Percentiles rank a stretch among this genome's conserved stretches.
These are phyloP conservation scores for Corylus heterophylla DNA, from an alignment of 306 rosid species.

Conservation along the genomic window DNA sequence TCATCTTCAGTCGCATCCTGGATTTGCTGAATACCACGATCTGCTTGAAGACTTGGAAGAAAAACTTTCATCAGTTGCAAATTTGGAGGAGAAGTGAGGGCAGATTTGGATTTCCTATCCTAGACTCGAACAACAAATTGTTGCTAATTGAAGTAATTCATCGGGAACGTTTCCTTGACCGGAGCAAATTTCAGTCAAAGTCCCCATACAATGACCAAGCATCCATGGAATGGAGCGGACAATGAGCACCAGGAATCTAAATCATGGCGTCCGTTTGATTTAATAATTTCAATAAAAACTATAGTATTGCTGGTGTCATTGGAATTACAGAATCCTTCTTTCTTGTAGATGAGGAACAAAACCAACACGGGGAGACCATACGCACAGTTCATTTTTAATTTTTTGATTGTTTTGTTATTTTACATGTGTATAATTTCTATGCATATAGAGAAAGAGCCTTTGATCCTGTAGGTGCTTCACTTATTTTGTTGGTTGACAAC, in stretches of 20 bases:
- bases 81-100: constrained; percentile 42
- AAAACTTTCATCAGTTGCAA: constrained; percentile 56
- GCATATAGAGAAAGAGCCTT: background rate
- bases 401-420: background rate
- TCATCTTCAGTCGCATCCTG: constrained; percentile 55
- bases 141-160: constrained; percentile 30
- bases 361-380: background rate
- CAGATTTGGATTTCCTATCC: constrained; percentile 20
- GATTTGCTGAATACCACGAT: constrained; percentile 73
- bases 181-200: constrained; percentile 6
- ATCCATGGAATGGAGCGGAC: background rate
- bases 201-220: constrained; percentile 5
- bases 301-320: constrained; percentile 4
- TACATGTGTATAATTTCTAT: background rate
- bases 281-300: background rate
- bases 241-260: background rate
- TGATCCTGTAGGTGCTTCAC: background rate
- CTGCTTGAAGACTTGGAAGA: constrained; percentile 73
- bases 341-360: constrained; percentile 26
- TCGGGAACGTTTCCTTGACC: constrained; percentile 17
- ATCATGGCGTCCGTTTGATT: background rate
- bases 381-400: background rate
- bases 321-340: background rate
- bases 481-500: background rate
- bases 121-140: constrained; percentile 25